Evolutionary conservation across 2,329 filamentous ascomycete species (phyloP).

Genomic region (Teratosphaeria destructans): DNA sequence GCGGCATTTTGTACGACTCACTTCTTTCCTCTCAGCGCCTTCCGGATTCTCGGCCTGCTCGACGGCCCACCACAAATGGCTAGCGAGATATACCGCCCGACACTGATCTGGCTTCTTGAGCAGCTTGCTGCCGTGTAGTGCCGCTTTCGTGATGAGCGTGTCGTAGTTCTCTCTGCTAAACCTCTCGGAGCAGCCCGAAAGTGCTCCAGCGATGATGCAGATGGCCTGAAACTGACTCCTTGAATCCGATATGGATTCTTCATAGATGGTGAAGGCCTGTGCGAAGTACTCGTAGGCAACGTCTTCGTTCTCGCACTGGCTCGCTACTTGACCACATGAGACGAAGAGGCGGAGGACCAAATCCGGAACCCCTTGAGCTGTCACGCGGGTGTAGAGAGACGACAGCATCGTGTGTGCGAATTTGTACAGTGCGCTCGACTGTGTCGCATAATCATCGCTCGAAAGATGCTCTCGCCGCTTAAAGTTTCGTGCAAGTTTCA

Average conservation of each 20-base stretch:
- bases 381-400: slow-evolving; percentile 77
- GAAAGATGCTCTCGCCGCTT: slow-evolving; percentile 84
- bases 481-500: slow-evolving; percentile 80
- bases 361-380: slow-evolving; percentile 61
- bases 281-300: slow-evolving; percentile 97
- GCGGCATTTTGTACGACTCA: neutral
- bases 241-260: slow-evolving; percentile 90
- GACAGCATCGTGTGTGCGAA: slow-evolving; percentile 87
- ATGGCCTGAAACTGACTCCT: slow-evolving; percentile 97
- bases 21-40: slow-evolving; percentile 4
- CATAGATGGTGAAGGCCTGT: slow-evolving; percentile 95
- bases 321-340: slow-evolving; percentile 83
- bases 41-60: slow-evolving; percentile 70
- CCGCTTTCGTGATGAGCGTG: slow-evolving; percentile 94
- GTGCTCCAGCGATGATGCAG: slow-evolving; percentile 78
- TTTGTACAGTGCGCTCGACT: slow-evolving; percentile 78
- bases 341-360: slow-evolving; percentile 83
- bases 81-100: slow-evolving; percentile 88
- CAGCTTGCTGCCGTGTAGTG: slow-evolving; percentile 90
- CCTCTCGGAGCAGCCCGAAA: slow-evolving; percentile 70
- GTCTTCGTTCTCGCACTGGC: slow-evolving; percentile 86
- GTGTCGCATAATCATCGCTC: slow-evolving; percentile 61
- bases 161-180: slow-evolving; percentile 98
- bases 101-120: slow-evolving; percentile 98
- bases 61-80: slow-evolving; percentile 95